Evolutionary conservation across 2,329 filamentous ascomycete genomes (phyloP), one percentile per base, ranked within the genome.

Genomic region (Chaetomium sp.): DNA sequence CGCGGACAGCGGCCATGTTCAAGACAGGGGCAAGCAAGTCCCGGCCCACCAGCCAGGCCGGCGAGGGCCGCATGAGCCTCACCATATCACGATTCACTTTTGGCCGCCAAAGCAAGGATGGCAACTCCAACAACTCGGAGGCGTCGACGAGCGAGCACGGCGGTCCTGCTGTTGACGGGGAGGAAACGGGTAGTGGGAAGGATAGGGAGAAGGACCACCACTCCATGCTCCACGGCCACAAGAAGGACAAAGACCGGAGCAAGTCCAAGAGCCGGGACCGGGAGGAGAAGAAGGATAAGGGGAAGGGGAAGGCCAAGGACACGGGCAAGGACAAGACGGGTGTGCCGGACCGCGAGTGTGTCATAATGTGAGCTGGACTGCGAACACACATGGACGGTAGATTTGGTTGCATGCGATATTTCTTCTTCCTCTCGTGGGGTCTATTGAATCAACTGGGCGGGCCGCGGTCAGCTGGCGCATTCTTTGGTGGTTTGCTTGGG

Each of bases 1-100:
- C 84, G 8, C 80, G 86, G 16, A 85, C 85, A 1, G 85, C 86
- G 16, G 82, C 83, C 5, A 81, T 80, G 55, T 86, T 88, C 25
- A 74, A 78, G 75, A 70, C 78, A 61, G 70, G 67, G 6, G 49
- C 57, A 9, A 71, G 64, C 65, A 74, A 73, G 60, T 70, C 85
- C 68, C 82, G 86, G 13, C 83, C 86, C 4, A 77, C 76, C 21
- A 88, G 86, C 70, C 85, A 87, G 69, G 82, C 79, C 1, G 84
- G 85, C 31, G 86, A 88, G 68, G 80, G 80, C 19, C 80, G 86
- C 4, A 82, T 87, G 63, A 87, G 83, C 70, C 77, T 83, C 21
- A 84, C 83, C 2, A 85, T 88, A 73, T 82, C 81, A 19, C 81
- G 83, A n/a, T 74, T 86, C 4, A 81, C 81, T 0, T 78, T 86